Evolutionary conservation across 1,284 basidiomycete genomes (phyloP).

Genomic region (Mycena sp.): DNA sequence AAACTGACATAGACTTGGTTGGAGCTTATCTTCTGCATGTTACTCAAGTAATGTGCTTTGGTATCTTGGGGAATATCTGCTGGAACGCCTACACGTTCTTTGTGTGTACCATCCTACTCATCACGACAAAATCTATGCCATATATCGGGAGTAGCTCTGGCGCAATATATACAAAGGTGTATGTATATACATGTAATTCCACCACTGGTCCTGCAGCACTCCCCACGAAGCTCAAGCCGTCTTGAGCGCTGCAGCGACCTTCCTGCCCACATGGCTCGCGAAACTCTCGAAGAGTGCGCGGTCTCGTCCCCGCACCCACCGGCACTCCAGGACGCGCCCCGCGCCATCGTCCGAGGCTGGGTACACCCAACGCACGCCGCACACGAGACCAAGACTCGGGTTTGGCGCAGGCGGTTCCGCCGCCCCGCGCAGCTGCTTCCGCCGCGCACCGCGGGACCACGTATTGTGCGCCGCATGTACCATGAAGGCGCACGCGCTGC

Average conservation of each 20-base stretch:
- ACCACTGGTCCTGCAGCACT: neutral
- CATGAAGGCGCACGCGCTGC: conserved; percentile 35
- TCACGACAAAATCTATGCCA: too few species aligned
- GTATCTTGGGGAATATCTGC: too few species aligned
- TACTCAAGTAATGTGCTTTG: too few species aligned
- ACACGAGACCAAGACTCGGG: too few species aligned
- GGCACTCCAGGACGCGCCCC: conserved; percentile 50
- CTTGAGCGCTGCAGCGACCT: conserved; percentile 31
- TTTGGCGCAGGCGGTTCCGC: conserved; percentile 4
- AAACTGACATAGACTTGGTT: too few species aligned
- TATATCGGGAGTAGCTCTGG: too few species aligned
- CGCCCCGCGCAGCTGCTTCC: conserved; percentile 46
- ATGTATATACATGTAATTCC: too few species aligned
- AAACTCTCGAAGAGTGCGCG: conserved; percentile 74
- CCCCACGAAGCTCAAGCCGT: neutral
- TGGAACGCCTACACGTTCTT: too few species aligned
- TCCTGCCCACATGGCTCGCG: conserved; percentile 62
- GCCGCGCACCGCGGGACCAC: conserved; percentile 79
- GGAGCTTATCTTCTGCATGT: too few species aligned
- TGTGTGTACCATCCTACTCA: too few species aligned
- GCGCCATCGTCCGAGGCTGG: conserved; percentile 16
- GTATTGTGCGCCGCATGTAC: conserved; percentile 64
- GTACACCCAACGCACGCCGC: conserved; percentile 32
- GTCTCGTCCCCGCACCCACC: conserved; percentile 74
- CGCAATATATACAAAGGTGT: too few species aligned